phyloP scores from a whole-genome alignment of 2,329 filamentous ascomycete species.

The Fusarium pseudonygamai region DNA sequence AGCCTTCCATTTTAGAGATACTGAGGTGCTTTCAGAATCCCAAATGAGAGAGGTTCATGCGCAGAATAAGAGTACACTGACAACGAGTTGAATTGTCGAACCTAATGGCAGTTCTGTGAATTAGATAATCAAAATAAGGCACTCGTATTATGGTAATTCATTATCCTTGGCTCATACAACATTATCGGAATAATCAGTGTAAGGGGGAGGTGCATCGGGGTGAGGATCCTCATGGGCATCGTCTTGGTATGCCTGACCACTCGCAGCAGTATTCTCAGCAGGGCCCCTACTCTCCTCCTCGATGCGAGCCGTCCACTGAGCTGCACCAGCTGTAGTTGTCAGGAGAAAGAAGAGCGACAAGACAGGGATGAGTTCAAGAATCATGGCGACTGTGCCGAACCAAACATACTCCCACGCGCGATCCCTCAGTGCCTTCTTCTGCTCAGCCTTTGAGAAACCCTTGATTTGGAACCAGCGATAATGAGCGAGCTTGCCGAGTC shows the following conservation, averaged over 20 bases:
- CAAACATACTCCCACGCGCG: slow-evolving; percentile 87
- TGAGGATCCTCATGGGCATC: slow-evolving; percentile 23
- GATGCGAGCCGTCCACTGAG: slow-evolving; percentile 84
- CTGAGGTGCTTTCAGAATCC: background rate
- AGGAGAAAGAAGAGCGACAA: slow-evolving; percentile 95
- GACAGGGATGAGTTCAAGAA: slow-evolving; percentile 87
- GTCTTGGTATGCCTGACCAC: slow-evolving; percentile 12
- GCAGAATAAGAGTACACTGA: background rate
- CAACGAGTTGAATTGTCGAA: background rate
- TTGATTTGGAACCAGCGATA: slow-evolving; percentile 89
- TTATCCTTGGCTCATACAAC: slow-evolving; percentile 22
- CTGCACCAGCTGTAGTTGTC: slow-evolving; percentile 85
- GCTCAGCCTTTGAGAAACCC: slow-evolving; percentile 77
- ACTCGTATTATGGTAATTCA: background rate
- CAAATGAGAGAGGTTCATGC: background rate
- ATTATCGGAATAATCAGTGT: slow-evolving; percentile 48
- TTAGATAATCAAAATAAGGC: background rate
- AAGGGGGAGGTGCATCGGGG: slow-evolving; percentile 41
- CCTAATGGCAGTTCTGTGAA: background rate
- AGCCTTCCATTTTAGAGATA: background rate
- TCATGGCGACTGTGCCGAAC: slow-evolving; percentile 88
- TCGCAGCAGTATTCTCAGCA: slow-evolving; percentile 9
- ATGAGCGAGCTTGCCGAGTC: slow-evolving; percentile 88
- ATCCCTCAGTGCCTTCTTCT: slow-evolving; percentile 73
- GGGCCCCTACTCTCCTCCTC: slow-evolving; percentile 64